Conservation (phyloP, 768 basidiomycete species). For the Cystobasidium ongulense region DNA sequence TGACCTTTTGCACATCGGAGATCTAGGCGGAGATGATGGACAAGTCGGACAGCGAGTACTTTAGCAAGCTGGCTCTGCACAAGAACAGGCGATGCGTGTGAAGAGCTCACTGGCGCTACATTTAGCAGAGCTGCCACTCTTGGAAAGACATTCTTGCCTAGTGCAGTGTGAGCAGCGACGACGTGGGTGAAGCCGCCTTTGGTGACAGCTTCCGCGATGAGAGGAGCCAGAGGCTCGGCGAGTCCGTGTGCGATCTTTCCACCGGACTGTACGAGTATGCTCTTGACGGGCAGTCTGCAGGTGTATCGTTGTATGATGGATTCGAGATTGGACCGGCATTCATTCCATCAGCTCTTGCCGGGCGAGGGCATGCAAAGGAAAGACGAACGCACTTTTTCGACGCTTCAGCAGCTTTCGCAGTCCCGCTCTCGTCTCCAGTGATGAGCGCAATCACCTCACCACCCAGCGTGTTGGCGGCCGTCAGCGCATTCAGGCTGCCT, state of each 20-base stretch:
- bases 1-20: conserved; percentile 77
- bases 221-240: conserved; percentile 71
- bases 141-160: conserved; percentile 84
- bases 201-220: conserved; percentile 60
- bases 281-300: conserved; percentile 49
- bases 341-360: neutral
- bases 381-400: conserved; percentile 69
- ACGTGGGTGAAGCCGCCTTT: conserved; percentile 67
- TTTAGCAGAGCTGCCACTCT: conserved; percentile 84
- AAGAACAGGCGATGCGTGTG: conserved; percentile 15
- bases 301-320: neutral
- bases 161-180: conserved; percentile 81
- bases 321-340: too few relatives aligned
- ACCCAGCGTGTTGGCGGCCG: conserved; percentile 77
- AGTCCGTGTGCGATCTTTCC: conserved; percentile 61
- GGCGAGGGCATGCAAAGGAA: too few relatives aligned
- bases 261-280: conserved; percentile 63
- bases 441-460: conserved; percentile 75
- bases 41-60: neutral
- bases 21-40: conserved; percentile 47
- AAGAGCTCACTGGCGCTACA: conserved; percentile 55
- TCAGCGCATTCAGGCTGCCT: conserved; percentile 77
- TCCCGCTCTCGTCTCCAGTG: conserved; percentile 59
- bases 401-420: conserved; percentile 56
- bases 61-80: neutral